These are phyloP conservation scores for Carallia pectinifolia DNA, from an alignment of 345 rosid species.

Conservation along the genomic window DNA sequence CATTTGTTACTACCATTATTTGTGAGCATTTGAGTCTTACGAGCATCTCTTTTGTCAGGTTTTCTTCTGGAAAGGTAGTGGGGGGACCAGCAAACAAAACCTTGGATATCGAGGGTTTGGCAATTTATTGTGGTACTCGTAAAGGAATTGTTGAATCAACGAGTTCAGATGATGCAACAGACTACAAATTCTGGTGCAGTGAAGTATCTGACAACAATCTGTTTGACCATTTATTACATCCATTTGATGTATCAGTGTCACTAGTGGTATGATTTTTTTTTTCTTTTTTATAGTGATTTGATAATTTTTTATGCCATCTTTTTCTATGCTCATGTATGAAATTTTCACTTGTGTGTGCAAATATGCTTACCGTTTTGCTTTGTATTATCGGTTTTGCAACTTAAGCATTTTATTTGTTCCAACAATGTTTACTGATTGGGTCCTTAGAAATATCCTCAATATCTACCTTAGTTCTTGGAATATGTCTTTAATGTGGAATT, in stretches of 20 bases:
- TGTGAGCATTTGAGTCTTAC: conserved; percentile 2
- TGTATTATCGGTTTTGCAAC: no score
- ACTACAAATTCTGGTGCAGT: conserved; percentile 38
- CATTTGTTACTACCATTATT: background rate
- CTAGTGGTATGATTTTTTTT: conserved; percentile 48
- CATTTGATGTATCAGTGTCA: conserved; percentile 54
- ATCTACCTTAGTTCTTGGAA: no score
- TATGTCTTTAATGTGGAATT: no score
- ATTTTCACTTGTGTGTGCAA: no score
- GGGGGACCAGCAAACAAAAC: conserved; percentile 70
- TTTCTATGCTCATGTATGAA: no score
- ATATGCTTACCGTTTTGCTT: no score
- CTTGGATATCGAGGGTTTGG: conserved; percentile 66
- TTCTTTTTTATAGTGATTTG: background rate
- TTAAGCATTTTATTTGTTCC: no score
- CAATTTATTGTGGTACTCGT: conserved; percentile 60
- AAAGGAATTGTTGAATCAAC: conserved; percentile 38
- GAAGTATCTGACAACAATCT: conserved; percentile 40
- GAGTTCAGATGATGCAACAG: conserved; percentile 30
- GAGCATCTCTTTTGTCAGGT: conserved; percentile 13
- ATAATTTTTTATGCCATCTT: background rate
- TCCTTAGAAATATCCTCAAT: no score
- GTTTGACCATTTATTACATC: conserved; percentile 52
- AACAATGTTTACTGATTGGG: no score
- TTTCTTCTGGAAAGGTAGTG: conserved; percentile 40